A percentile compares a stretch with the other conserved stretches of the same genome.
Evolutionary conservation across 202 grass and related monocot species (phyloP).

Genomic region (Cymbopogon flexuosus): DNA sequence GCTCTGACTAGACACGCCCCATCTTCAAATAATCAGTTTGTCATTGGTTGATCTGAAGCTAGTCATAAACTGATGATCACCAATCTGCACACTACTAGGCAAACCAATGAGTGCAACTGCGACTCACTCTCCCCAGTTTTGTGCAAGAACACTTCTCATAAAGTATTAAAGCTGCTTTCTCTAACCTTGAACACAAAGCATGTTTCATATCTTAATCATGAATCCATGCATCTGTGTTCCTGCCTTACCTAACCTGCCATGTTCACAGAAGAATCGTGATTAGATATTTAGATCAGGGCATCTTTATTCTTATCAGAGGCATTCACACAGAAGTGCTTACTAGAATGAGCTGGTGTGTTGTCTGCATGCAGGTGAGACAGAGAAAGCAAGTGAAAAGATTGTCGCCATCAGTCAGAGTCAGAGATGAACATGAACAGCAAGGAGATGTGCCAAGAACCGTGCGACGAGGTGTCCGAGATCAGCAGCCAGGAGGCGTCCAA

Average conservation of each 20-base stretch:
- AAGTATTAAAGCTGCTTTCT: neutral
- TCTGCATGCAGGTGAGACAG: conserved; percentile 34
- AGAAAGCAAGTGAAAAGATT: conserved; percentile 8
- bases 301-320: conserved; percentile 21
- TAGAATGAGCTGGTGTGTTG: conserved; percentile 20
- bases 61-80: conserved; percentile 7
- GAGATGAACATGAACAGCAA: conserved; percentile 29
- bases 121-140: conserved; percentile 10
- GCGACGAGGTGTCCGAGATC: conserved; percentile 51
- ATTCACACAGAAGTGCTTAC: neutral
- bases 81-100: conserved; percentile 1
- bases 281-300: conserved; percentile 3
- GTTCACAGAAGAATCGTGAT: conserved; percentile 35
- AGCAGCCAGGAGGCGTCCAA: conserved; percentile 56
- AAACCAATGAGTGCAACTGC: conserved; percentile 18
- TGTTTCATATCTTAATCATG: conserved; percentile 15
- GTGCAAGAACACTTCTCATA: neutral
- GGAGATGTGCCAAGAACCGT: conserved; percentile 35
- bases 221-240: neutral
- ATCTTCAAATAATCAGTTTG: conserved; percentile 12
- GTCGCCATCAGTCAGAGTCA: neutral
- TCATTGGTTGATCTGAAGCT: neutral
- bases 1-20: conserved; percentile 1
- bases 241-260: conserved; percentile 22
- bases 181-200: conserved; percentile 1